Conservation (phyloP, 1,284 basidiomycete species). For the Ganoderma sp. region DNA sequence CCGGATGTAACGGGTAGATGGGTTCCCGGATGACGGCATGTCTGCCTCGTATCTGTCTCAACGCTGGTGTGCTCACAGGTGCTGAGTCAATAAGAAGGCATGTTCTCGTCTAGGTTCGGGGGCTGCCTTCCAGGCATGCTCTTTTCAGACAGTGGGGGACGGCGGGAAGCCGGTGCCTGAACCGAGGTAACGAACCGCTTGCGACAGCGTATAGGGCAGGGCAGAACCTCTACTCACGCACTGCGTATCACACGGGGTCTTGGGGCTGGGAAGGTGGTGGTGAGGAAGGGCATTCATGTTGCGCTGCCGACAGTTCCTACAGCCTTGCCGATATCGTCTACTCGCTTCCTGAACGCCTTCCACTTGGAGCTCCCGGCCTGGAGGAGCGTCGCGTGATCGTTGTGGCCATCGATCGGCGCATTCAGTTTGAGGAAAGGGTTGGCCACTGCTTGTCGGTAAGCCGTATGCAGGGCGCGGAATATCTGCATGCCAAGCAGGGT, state of each 20-base stretch:
- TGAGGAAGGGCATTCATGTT: slow-evolving; percentile 18
- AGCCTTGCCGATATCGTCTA: slow-evolving; percentile 73
- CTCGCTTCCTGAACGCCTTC: slow-evolving; percentile 66
- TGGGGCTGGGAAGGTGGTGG: slow-evolving; percentile 5
- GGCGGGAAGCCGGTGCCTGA: slow-evolving; percentile 35
- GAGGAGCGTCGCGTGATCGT: slow-evolving; percentile 61
- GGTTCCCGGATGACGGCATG: slow-evolving; percentile 40
- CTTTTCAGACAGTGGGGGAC: slow-evolving; percentile 33
- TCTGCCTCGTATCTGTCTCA: slow-evolving; percentile 93
- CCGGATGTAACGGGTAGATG: background rate
- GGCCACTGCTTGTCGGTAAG: slow-evolving; percentile 75
- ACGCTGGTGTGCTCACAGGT: slow-evolving; percentile 60
- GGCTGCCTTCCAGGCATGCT: slow-evolving; percentile 26
- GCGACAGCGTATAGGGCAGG: slow-evolving; percentile 6
- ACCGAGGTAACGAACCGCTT: slow-evolving; percentile 34
- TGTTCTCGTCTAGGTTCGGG: slow-evolving; percentile 59
- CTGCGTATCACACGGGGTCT: background rate
- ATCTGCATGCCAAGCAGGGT: slow-evolving; percentile 50
- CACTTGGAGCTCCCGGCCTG: slow-evolving; percentile 68
- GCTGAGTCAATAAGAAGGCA: slow-evolving; percentile 82
- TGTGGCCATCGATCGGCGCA: slow-evolving; percentile 49
- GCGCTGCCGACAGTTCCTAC: slow-evolving; percentile 48
- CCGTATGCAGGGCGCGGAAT: slow-evolving; percentile 82
- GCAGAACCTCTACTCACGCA: background rate
- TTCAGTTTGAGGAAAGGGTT: slow-evolving; percentile 79